Percentiles rank a stretch among this genome's conserved stretches.
Conservation (phyloP, 352 stramenopile species). For the Thalassiosira hispida region DNA sequence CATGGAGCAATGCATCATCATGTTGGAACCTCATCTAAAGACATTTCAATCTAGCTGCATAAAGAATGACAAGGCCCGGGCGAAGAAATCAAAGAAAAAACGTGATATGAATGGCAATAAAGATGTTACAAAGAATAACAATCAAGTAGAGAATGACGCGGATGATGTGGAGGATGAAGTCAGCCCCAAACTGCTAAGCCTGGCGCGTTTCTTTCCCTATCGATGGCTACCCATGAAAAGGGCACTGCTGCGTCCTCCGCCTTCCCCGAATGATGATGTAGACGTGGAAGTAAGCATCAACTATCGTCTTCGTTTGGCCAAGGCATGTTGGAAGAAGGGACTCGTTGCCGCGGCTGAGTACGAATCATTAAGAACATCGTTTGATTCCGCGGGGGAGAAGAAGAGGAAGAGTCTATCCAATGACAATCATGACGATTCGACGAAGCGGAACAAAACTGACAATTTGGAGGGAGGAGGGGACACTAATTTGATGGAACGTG, state of each 20-base stretch:
- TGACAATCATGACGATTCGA: background rate
- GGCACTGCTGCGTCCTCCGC: conserved; percentile 39
- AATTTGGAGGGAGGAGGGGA: background rate
- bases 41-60: conserved; percentile 26
- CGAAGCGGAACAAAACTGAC: background rate
- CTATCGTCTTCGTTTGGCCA: conserved; percentile 44
- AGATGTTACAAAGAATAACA: background rate
- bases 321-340: conserved; percentile 32
- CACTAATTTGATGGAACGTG: conserved; percentile 28
- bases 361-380: conserved; percentile 32
- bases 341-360: conserved; percentile 43
- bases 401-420: background rate
- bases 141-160: background rate
- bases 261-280: background rate
- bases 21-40: conserved; percentile 33
- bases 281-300: conserved; percentile 25
- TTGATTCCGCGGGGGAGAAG: conserved; percentile 3
- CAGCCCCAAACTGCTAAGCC: conserved; percentile 33
- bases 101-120: background rate
- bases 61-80: conserved; percentile 12
- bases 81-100: conserved; percentile 11
- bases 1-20: conserved; percentile 43
- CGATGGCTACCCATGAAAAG: conserved; percentile 44
- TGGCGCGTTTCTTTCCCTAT: conserved; percentile 47
- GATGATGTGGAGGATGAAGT: conserved; percentile 37